These are phyloP conservation scores for Saccharomycopsis oosterbeekiorum DNA, from an alignment of 805 yeast genomes.

Conservation along the genomic window DNA sequence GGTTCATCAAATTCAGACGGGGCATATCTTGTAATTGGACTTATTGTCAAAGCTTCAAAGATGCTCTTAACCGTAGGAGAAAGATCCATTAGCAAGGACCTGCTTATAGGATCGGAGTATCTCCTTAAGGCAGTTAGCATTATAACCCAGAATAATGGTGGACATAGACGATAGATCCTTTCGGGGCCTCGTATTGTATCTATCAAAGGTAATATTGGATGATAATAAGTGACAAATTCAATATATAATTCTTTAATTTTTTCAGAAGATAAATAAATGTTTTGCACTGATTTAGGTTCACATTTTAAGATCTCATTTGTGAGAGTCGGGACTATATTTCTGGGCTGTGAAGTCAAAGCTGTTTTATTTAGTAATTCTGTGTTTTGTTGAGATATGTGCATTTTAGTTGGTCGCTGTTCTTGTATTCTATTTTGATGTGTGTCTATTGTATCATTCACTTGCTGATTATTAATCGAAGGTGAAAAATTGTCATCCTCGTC, in stretches of 20 bases:
- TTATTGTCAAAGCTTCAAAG: slow-evolving; percentile 77
- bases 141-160: slow-evolving; percentile 89
- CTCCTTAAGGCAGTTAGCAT: slow-evolving; percentile 78
- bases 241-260: slow-evolving; percentile 52
- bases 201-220: slow-evolving; percentile 79
- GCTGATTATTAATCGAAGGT: background rate
- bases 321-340: slow-evolving; percentile 14
- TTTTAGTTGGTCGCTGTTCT: background rate
- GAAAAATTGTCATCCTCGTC: background rate
- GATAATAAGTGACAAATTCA: slow-evolving; percentile 72
- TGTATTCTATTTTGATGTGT: background rate
- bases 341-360: background rate
- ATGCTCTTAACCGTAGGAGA: slow-evolving; percentile 66
- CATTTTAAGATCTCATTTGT: slow-evolving; percentile 37
- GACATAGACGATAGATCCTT: slow-evolving; percentile 65
- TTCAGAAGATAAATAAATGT: slow-evolving; percentile 48
- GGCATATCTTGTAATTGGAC: slow-evolving; percentile 78
- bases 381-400: background rate
- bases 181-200: slow-evolving; percentile 80
- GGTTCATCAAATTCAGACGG: slow-evolving; percentile 77
- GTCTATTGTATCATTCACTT: background rate
- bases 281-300: slow-evolving; percentile 62
- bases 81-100: slow-evolving; percentile 44
- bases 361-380: background rate
- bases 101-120: slow-evolving; percentile 29